Evolutionary conservation across 352 stramenopile species (phyloP), one percentile per base, ranked within the genome.

Genomic region (Globisporangium echinulatum): DNA sequence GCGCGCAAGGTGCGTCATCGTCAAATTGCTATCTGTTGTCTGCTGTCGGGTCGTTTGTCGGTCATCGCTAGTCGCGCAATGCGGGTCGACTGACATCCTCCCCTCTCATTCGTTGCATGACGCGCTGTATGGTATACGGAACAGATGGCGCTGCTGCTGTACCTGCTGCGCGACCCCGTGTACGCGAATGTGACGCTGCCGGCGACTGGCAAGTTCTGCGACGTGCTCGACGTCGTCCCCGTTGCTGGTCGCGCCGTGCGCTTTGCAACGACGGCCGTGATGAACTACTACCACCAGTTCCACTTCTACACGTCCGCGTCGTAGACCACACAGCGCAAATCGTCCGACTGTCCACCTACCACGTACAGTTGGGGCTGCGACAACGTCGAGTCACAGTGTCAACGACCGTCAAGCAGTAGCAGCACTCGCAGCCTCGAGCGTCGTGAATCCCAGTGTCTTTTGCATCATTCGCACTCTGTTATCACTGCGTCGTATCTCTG

Each of bases 271-370:
- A 79, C 75, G n/a, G 80, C 75, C 5, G 64, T 92, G 39, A 54
- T 92, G 62, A 74, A 88, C 62, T 92, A 94, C 75, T 92, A 92
- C 70, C 81, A 92, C 74, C 82, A 89, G 54, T 90, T 87, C 64
- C 71, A 94, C 70, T 94, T 94, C 62, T 94, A 94, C 76, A 92
- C 80, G 37, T 91, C 85, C 49, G 85, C 78, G 11, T 94, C 85
- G 68, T 94, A 94, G 66, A 54, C 44, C 7, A 47, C 10, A 9
- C 7, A 14, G 7, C 17, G 40, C 14, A 42, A 51, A 5, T 54
- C 25, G 46, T 25, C 25, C 25, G 25, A 25, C 25, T 25, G 25
- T 25, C 25, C 25, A 25, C 25, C 25, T 25, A 25, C 25, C 25
- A 25, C 25, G 25, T 25, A 25, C 25, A 25, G 25, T 25, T 25